Percentiles rank a stretch among this genome's conserved stretches.
Evolutionary conservation across 2,329 filamentous ascomycete species (phyloP).

Genomic region (Helotiales sp.): DNA sequence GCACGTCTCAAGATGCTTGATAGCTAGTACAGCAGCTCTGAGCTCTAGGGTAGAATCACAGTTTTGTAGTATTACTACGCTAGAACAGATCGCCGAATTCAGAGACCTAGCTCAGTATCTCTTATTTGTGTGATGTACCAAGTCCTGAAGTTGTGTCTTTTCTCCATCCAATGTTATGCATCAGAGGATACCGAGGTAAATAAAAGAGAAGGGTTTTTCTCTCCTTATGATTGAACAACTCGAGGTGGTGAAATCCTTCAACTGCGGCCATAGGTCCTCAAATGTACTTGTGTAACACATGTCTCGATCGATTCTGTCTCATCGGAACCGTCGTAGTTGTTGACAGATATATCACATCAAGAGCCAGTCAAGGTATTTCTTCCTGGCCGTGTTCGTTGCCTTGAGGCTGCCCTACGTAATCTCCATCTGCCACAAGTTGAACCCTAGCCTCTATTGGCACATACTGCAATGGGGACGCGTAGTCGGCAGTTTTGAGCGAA

Average conservation of each 20-base stretch:
- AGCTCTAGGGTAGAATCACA: neutral
- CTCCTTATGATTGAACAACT: neutral
- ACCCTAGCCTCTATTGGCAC: neutral
- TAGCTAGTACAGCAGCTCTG: no score
- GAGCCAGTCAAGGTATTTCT: neutral
- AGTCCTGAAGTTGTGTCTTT: neutral
- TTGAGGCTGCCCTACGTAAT: constrained; percentile 10
- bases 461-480: constrained; percentile 3
- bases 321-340: neutral
- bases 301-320: neutral
- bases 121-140: neutral
- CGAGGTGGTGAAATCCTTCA: neutral
- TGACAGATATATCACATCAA: neutral
- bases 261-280: neutral
- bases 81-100: neutral
- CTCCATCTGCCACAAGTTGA: neutral
- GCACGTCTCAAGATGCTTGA: neutral
- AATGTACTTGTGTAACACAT: neutral
- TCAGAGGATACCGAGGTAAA: neutral
- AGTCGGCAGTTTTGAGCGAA: constrained; percentile 11
- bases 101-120: neutral
- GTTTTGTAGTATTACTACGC: neutral
- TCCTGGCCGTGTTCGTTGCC: neutral
- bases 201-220: neutral
- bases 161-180: neutral